Evolutionary conservation across 495 filamentous ascomycete genomes (phyloP).

Genomic region (Aspergillus affinis): DNA sequence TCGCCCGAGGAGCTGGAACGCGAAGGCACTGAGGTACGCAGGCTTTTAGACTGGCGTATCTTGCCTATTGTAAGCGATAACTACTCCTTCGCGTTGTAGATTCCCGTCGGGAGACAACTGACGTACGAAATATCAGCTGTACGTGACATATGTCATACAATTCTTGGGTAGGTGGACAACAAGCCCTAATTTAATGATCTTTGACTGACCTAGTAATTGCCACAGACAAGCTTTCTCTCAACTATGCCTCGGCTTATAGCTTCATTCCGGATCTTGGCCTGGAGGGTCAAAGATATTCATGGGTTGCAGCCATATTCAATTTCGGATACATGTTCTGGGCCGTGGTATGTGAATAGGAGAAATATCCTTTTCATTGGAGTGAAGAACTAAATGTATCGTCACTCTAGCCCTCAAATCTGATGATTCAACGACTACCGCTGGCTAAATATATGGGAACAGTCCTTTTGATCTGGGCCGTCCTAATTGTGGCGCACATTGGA

Average conservation of each 20-base stretch:
- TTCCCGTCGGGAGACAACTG: background rate
- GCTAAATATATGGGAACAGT: conserved; percentile 60
- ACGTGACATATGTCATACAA: conserved; percentile 40
- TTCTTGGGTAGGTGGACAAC: conserved; percentile 27
- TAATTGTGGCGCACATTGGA: conserved; percentile 56
- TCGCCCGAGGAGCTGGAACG: conserved; percentile 32
- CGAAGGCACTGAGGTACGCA: conserved; percentile 32
- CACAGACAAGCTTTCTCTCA: conserved; percentile 37
- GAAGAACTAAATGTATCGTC: background rate
- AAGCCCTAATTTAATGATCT: background rate
- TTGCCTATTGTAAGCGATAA: conserved; percentile 31
- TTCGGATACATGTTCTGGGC: conserved; percentile 53
- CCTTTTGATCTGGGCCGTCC: conserved; percentile 58
- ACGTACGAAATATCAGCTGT: conserved; percentile 23
- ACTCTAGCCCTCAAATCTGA: conserved; percentile 42
- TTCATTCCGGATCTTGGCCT: conserved; percentile 43
- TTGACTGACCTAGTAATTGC: background rate
- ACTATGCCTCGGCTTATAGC: conserved; percentile 43
- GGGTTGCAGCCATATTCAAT: conserved; percentile 53
- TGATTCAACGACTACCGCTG: conserved; percentile 56
- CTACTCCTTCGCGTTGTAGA: background rate
- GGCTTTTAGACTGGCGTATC: conserved; percentile 35
- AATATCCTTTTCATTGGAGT: background rate
- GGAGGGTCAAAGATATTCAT: conserved; percentile 54
- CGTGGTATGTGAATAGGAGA: conserved; percentile 17